Conservation (phyloP, 1,284 basidiomycete genomes). For the Apiotrichum montevideense region DNA sequence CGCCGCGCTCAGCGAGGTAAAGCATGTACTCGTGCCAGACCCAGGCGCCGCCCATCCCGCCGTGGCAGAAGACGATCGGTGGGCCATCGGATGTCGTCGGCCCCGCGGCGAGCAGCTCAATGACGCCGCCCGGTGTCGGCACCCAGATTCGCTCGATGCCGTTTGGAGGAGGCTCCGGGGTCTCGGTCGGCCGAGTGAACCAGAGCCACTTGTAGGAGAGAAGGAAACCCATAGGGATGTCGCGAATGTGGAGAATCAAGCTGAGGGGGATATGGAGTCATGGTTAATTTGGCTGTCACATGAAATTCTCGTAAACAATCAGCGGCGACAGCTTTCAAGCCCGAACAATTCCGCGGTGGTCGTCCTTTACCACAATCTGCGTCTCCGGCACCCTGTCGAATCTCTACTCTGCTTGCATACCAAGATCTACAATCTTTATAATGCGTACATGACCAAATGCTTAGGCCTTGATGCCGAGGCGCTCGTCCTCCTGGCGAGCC, state of each 20-base stretch:
- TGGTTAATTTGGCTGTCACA: too few relatives aligned
- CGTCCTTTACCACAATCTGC: not conserved
- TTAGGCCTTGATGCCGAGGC: constrained; percentile 36
- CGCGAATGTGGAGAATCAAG: too few relatives aligned
- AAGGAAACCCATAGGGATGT: not conserved
- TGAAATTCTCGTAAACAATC: too few relatives aligned
- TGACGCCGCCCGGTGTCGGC: constrained; percentile 1
- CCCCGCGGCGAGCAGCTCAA: constrained; percentile 6
- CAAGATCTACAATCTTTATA: not conserved
- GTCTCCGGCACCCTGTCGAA: too few relatives aligned
- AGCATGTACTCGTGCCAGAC: constrained; percentile 12
- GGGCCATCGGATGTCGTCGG: not conserved
- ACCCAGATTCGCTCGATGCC: constrained; percentile 8
- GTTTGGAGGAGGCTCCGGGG: not conserved
- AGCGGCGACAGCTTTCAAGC: too few relatives aligned
- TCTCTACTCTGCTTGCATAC: not conserved
- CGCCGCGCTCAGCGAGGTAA: constrained; percentile 2
- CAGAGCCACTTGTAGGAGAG: constrained; percentile 8
- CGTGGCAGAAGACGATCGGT: constrained; percentile 9
- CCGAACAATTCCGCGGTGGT: too few relatives aligned
- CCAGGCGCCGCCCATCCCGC: constrained; percentile 12
- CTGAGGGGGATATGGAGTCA: too few relatives aligned
- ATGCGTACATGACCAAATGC: not conserved
- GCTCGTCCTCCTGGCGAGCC: constrained; percentile 41
- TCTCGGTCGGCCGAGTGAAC: constrained; percentile 1